Percentiles rank a stretch among this genome's conserved stretches.
Evolutionary conservation across 2,329 filamentous ascomycete species (phyloP).

Genomic region (Magnaporthiopsis poae): DNA sequence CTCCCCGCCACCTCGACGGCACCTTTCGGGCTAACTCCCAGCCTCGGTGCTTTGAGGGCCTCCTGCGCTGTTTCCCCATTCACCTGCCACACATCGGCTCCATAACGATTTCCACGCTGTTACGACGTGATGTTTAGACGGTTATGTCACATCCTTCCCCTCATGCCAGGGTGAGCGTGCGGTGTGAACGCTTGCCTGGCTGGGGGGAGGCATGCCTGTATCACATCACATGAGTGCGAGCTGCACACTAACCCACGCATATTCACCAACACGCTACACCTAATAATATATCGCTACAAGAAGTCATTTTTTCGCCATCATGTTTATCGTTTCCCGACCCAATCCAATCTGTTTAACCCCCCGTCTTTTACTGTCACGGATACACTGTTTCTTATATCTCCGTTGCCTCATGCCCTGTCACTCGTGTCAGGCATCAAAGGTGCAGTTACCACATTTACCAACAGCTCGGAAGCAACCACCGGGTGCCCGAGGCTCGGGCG

Average conservation of each 20-base stretch:
- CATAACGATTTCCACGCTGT: constrained; percentile 7
- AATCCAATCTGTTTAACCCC: not conserved
- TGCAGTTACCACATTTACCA: not conserved
- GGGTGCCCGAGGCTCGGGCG: not conserved
- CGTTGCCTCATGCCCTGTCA: not conserved
- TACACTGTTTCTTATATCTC: not conserved
- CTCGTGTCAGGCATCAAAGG: not conserved
- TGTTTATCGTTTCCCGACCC: not conserved
- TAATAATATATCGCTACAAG: not conserved
- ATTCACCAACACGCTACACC: not conserved
- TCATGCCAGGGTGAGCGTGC: not conserved
- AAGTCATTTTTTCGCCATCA: not conserved
- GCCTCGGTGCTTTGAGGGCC: not conserved
- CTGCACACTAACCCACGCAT: not conserved
- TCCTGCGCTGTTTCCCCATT: not conserved
- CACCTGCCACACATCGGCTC: not conserved
- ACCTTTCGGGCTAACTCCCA: not conserved
- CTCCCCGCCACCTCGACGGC: not conserved
- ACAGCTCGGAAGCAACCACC: not conserved
- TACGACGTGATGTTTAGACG: constrained; percentile 9
- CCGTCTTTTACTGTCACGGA: not conserved
- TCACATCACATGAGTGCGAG: not conserved
- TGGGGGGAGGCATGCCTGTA: not conserved
- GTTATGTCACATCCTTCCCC: constrained; percentile 4
- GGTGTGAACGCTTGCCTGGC: not conserved